Percentiles rank a stretch among this genome's conserved stretches.
Evolutionary conservation across 306 rosid genomes (phyloP).

Genomic region (Begonia loranthoides): DNA sequence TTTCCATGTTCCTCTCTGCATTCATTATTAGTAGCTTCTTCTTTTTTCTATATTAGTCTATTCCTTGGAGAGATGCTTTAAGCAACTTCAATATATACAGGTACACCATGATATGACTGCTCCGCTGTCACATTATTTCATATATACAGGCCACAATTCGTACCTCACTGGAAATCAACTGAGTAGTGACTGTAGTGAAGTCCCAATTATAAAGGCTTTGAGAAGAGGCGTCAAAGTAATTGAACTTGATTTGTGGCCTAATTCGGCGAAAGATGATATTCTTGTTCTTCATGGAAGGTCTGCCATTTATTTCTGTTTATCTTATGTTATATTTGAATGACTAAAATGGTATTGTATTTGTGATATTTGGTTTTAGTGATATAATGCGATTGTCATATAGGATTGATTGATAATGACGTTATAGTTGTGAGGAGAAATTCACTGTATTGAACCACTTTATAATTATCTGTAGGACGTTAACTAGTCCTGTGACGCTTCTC

Average conservation of each 20-base stretch:
- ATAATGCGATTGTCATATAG: background rate
- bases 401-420: background rate
- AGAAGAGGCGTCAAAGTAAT: constrained; percentile 60
- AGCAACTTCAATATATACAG: constrained; percentile 33
- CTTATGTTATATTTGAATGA: background rate
- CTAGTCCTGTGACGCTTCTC: constrained; percentile 63
- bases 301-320: background rate
- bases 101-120: constrained; percentile 90
- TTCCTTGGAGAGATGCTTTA: constrained; percentile 1
- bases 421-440: background rate
- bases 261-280: constrained; percentile 54
- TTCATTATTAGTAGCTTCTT: background rate
- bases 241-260: constrained; percentile 92
- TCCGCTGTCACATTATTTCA: constrained; percentile 89
- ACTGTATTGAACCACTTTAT: constrained; percentile 6
- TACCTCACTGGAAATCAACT: constrained; percentile 93
- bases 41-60: background rate
- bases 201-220: constrained; percentile 66
- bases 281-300: constrained; percentile 88
- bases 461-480: constrained; percentile 55
- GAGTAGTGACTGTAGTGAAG: constrained; percentile 79
- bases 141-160: constrained; percentile 96
- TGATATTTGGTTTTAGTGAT: background rate
- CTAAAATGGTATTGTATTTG: background rate
- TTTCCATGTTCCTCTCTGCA: background rate